phyloP scores from a whole-genome alignment of 371 early-diverging fungal genomes.

The Saksenaea vasiformis region DNA sequence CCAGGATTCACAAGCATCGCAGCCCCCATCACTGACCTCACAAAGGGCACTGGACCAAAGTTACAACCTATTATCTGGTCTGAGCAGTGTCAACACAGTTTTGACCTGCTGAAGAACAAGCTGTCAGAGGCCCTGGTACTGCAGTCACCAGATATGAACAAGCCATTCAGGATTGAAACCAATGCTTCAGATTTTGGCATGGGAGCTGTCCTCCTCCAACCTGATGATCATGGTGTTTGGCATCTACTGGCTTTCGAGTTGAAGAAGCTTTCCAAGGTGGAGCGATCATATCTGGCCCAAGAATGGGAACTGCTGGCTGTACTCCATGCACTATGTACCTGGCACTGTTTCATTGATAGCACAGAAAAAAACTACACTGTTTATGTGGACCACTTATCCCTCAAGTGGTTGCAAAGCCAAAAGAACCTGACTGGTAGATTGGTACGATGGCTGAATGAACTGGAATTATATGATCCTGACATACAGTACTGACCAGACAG shows the following conservation, averaged over 20 bases:
- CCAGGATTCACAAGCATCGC: slow-evolving; percentile 32
- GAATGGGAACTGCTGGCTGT: slow-evolving; percentile 39
- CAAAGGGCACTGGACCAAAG: slow-evolving; percentile 17
- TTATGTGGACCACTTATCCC: slow-evolving; percentile 49
- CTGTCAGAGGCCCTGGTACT: no score
- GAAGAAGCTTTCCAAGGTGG: slow-evolving; percentile 26
- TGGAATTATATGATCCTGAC: slow-evolving; percentile 20
- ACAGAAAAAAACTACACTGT: slow-evolving; percentile 20
- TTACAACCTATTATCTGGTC: slow-evolving; percentile 11
- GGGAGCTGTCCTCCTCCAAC: slow-evolving; percentile 38
- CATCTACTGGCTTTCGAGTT: slow-evolving; percentile 40
- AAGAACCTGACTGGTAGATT: slow-evolving; percentile 6
- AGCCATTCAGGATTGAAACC: slow-evolving; percentile 27
- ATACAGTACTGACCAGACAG: slow-evolving; percentile 5
- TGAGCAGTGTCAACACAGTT: not conserved
- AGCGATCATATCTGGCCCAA: slow-evolving; percentile 23
- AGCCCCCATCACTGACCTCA: slow-evolving; percentile 39
- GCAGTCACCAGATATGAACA: slow-evolving; percentile 16
- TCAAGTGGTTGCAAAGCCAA: slow-evolving; percentile 20
- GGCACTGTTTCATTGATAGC: slow-evolving; percentile 9
- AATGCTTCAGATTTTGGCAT: slow-evolving; percentile 35
- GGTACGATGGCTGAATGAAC: slow-evolving; percentile 15
- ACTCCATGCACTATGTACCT: slow-evolving; percentile 14
- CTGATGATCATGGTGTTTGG: slow-evolving; percentile 16
- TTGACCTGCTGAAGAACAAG: slow-evolving; percentile 6